Conservation (phyloP, 495 filamentous ascomycete genomes). For the Hypoxylon fragiforme region DNA sequence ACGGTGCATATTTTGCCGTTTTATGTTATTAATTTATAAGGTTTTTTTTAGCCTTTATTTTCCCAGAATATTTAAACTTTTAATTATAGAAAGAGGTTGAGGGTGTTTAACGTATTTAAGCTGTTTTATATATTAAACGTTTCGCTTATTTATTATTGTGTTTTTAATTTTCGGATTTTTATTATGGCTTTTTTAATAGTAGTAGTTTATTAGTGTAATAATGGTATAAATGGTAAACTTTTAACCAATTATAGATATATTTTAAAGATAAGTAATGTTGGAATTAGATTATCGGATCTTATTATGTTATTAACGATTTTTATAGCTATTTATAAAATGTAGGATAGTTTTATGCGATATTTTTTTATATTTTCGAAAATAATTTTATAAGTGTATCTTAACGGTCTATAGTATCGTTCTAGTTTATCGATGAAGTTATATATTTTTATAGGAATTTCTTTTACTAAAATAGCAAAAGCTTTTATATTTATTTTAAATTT, state of each 20-base stretch:
- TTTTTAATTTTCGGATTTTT: background rate
- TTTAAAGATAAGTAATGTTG: background rate
- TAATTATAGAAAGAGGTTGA: too few relatives aligned
- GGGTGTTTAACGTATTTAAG: background rate
- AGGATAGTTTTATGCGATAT: too few relatives aligned
- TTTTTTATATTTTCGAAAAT: too few relatives aligned
- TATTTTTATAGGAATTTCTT: too few relatives aligned
- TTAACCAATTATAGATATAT: background rate
- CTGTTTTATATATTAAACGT: background rate
- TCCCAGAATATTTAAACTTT: too few relatives aligned
- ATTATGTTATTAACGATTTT: slow-evolving; percentile 1
- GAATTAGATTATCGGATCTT: background rate
- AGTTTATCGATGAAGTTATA: background rate
- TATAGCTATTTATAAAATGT: background rate
- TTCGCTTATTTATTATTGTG: background rate
- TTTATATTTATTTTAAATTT: background rate
- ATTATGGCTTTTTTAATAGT: background rate
- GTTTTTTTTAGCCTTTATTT: too few relatives aligned
- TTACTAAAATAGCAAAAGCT: background rate
- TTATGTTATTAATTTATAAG: too few relatives aligned
- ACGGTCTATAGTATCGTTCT: too few relatives aligned
- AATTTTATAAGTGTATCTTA: too few relatives aligned
- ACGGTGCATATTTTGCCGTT: too few relatives aligned
- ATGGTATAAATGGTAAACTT: background rate
- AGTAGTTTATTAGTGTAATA: background rate